Base-by-base conservation (phyloP, 345 rosid genomes). In the Crucihimalaya himalaica region DNA sequence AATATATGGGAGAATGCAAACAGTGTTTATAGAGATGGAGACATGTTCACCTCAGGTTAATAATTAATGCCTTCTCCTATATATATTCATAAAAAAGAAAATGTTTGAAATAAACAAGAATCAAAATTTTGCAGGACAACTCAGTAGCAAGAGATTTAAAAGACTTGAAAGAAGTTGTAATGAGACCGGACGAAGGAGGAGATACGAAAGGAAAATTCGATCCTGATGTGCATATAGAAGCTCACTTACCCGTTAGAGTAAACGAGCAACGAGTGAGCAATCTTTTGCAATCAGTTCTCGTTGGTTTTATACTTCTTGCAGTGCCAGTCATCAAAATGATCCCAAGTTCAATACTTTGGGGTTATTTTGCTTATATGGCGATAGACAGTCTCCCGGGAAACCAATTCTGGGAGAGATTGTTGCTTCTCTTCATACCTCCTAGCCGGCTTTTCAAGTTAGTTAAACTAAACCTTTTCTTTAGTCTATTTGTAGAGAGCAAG, bases 181-280 rank as follows among this genome's bases (percentile, higher is more conserved):
- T 84, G 83, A 83, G 82, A 74, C 77, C 78, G 2, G 83, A 80
- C 10, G 68, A 83, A 39, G 87, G 79, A 55, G 74, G 69, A 20
- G 74, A 69, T 6, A 21, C 51, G 2, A 74, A 76, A 29, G 84
- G 70, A 42, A 66, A 67, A 34, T 86, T 87, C 46, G 92, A 89
- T 73, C 97, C 89, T 0, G 96, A 85, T 80, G 88, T 85, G 76
- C 95, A 89, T 58, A 89, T 92, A 4, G 97, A 92, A 16, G 93
- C 87, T 16, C 69, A 83, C 82, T 84, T 92, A 74, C 98, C 98
- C 0, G 88, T 88, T 50, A 81, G 92, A 50, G 96, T 92, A 23
- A 92, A 88, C 8, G 98, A 89, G 83, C 98, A 90, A 51, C 84
- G 98, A 84, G 76, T 93, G 15, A 93, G 93, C 85, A 90, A 90